Evolutionary conservation across 345 rosid genomes (phyloP).

Genomic region (Citrus glauca): DNA sequence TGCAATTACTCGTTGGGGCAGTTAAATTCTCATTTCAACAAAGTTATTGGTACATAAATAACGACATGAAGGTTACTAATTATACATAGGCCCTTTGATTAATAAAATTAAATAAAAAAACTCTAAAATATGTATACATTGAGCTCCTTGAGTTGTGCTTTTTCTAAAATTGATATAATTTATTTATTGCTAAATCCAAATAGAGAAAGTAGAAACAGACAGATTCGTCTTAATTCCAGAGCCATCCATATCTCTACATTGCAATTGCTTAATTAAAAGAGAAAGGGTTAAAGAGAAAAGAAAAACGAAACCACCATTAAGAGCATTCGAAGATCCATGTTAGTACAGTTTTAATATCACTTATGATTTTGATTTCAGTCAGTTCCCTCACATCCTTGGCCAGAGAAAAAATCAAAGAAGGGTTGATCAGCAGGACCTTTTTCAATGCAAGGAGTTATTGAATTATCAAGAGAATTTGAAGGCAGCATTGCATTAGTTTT

Average conservation of each 20-base stretch:
- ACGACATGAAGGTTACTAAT: too few species aligned
- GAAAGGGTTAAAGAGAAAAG: neutral
- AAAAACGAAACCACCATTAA: neutral
- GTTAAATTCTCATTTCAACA: neutral
- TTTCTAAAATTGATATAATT: neutral
- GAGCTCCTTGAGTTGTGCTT: neutral
- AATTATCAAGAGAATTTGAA: constrained; percentile 7
- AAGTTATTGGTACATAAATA: neutral
- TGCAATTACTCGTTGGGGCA: neutral
- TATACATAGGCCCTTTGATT: neutral
- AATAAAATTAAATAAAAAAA: too few species aligned
- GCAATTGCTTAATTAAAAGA: neutral
- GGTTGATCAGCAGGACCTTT: constrained; percentile 16
- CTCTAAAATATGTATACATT: neutral
- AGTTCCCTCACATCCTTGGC: neutral
- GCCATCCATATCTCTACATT: neutral
- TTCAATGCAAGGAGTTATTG: neutral
- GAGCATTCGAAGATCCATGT: neutral
- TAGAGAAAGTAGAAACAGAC: neutral
- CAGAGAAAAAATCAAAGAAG: constrained; percentile 42
- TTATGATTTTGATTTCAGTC: neutral
- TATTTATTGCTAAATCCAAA: neutral
- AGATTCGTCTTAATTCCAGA: neutral
- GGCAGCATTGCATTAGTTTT: neutral
- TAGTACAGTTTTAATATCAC: neutral